Conservation (phyloP, 108 stramenopile species). For the Pseudonitzschia pungens region DNA sequence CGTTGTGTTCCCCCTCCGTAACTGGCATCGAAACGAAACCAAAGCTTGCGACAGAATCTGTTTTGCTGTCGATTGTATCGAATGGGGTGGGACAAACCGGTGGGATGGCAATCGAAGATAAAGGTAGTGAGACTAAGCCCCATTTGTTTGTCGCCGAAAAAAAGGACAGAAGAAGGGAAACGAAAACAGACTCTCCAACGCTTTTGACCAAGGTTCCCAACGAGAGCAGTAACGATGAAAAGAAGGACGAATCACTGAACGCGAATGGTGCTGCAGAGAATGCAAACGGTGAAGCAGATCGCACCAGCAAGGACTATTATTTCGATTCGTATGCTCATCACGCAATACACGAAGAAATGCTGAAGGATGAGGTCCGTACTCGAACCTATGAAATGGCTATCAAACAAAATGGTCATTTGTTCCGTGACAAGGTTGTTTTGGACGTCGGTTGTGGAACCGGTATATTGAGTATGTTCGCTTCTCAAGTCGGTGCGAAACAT, state of each 20-base stretch:
- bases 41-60: background rate
- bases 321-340: slow-evolving; percentile 95
- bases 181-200: background rate
- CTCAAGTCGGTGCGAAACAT: slow-evolving; percentile 91
- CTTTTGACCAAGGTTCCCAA: background rate
- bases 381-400: slow-evolving; percentile 87
- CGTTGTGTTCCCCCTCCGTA: background rate
- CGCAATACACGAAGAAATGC: slow-evolving; percentile 97
- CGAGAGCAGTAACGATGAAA: background rate
- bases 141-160: background rate
- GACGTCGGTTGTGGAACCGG: slow-evolving; percentile 97
- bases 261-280: background rate
- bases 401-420: slow-evolving; percentile 74
- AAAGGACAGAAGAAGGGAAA: background rate
- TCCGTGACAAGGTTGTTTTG: slow-evolving; percentile 86
- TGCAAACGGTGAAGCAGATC: slow-evolving; percentile 29
- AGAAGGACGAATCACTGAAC: background rate
- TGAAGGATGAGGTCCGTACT: slow-evolving; percentile 93
- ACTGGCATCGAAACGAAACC: background rate
- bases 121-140: no score
- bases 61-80: background rate
- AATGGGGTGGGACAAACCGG: background rate
- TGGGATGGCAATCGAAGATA: background rate
- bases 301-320: slow-evolving; percentile 88
- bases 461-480: slow-evolving; percentile 90